Conservation (phyloP, 2,329 filamentous ascomycete genomes). For the Paracorniculantispora psalliotae region DNA sequence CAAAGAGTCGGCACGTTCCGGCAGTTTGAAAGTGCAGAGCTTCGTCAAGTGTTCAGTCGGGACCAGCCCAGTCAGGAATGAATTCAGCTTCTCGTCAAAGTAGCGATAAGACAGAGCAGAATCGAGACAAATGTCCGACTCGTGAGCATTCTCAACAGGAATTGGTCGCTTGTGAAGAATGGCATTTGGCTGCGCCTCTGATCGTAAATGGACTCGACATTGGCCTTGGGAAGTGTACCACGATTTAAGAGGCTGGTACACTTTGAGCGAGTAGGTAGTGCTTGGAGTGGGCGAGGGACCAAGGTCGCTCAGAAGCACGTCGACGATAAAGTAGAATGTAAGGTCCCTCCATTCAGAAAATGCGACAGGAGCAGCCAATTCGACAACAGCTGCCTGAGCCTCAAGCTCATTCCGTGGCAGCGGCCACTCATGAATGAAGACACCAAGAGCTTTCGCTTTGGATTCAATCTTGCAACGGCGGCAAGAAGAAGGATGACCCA, state of each 20-base stretch:
- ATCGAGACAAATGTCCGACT: not conserved
- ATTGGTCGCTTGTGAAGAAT: not conserved
- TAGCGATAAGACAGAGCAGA: not conserved
- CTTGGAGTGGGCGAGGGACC: not conserved
- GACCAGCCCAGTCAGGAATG: slow-evolving; percentile 18
- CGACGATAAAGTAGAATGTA: not conserved
- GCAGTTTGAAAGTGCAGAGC: not conserved
- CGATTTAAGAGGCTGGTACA: not conserved
- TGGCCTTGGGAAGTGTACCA: not conserved
- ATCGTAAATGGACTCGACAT: not conserved
- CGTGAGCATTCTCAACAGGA: not conserved
- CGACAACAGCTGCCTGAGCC: not conserved
- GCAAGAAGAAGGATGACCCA: not conserved
- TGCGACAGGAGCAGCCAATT: not conserved
- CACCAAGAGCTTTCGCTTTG: not conserved
- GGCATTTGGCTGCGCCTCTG: not conserved
- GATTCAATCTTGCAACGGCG: not conserved
- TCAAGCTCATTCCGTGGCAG: not conserved
- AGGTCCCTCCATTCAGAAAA: not conserved
- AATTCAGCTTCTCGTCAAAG: slow-evolving; percentile 1
- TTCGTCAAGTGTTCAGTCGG: slow-evolving; percentile 24
- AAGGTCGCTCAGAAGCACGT: not conserved
- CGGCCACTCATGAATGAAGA: not conserved
- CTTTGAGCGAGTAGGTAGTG: not conserved
- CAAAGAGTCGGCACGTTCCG: slow-evolving; percentile 23